Evolutionary conservation across 1,284 basidiomycete species (phyloP).

Genomic region (Bondarzewia mesenterica): DNA sequence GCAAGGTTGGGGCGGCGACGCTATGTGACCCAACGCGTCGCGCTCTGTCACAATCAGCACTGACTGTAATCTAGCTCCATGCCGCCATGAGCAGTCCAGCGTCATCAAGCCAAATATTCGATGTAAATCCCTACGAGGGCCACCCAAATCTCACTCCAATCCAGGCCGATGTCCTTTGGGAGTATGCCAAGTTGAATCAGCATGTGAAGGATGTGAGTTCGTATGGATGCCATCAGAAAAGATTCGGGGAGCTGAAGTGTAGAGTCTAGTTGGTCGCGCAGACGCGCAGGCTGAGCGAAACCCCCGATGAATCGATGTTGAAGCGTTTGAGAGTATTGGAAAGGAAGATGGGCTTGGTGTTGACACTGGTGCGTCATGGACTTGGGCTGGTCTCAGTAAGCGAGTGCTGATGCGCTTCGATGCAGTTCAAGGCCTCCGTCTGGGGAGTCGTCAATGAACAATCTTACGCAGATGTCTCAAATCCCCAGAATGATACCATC

Average conservation of each 20-base stretch:
- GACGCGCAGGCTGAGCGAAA: conserved; percentile 53
- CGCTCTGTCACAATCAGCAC: not conserved
- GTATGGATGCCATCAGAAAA: not conserved
- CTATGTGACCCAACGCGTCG: not conserved
- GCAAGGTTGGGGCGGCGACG: too few species aligned
- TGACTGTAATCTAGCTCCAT: not conserved
- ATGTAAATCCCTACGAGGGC: conserved; percentile 56
- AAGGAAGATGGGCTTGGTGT: conserved; percentile 89
- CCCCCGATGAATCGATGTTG: conserved; percentile 72
- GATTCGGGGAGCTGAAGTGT: not conserved
- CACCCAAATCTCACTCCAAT: conserved; percentile 48
- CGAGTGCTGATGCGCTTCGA: conserved; percentile 1
- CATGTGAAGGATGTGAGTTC: conserved; percentile 45
- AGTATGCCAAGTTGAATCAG: conserved; percentile 48
- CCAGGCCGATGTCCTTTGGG: conserved; percentile 52
- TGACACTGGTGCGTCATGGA: conserved; percentile 69
- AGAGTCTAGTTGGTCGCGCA: conserved; percentile 42
- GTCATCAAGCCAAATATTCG: conserved; percentile 29
- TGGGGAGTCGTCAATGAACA: conserved; percentile 92
- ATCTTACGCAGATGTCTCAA: conserved; percentile 40
- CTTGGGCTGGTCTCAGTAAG: not conserved
- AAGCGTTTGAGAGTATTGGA: conserved; percentile 77
- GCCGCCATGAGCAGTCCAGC: not conserved
- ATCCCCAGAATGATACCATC: conserved; percentile 26
- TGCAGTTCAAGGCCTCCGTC: conserved; percentile 88